A percentile compares a stretch with the other conserved stretches of the same genome.
phyloP scores from a whole-genome alignment of 345 rosid genomes.

The Brassica nigra region DNA sequence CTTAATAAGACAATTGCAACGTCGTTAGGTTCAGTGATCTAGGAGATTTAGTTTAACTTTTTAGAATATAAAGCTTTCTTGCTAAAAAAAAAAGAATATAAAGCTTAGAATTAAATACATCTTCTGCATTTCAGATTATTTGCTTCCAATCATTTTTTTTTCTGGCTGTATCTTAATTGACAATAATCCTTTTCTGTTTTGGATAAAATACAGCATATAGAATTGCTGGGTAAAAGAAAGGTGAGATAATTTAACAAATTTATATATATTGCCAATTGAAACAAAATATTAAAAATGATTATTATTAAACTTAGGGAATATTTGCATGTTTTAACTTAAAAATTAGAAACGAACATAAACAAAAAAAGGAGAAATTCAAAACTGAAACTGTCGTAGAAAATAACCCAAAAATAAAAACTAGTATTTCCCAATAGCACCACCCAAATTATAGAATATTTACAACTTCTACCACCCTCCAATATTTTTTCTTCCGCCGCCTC shows the following conservation, averaged over 20 bases:
- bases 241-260: not conserved
- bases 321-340: not conserved
- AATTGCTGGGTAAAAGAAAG: not conserved
- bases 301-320: not conserved
- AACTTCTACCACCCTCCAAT: not conserved
- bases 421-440: not conserved
- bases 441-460: constrained; percentile 18
- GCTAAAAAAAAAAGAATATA: too few relatives aligned
- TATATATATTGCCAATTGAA: not conserved
- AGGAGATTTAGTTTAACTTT: not conserved
- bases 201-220: not conserved
- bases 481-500: constrained; percentile 17
- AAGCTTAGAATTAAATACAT: not conserved
- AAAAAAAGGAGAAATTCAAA: not conserved
- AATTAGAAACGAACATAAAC: not conserved
- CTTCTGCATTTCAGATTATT: not conserved
- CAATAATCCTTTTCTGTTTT: not conserved
- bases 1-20: not conserved
- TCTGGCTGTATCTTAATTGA: not conserved
- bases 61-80: not conserved
- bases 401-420: not conserved
- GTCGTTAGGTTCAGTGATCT: not conserved
- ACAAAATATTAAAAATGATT: not conserved
- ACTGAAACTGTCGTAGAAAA: not conserved
- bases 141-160: not conserved